A percentile compares a stretch with the other conserved stretches of the same genome.
These are phyloP conservation scores for Phoma sp. DNA, from an alignment of 2,329 filamentous ascomycete species.

Conservation along the genomic window DNA sequence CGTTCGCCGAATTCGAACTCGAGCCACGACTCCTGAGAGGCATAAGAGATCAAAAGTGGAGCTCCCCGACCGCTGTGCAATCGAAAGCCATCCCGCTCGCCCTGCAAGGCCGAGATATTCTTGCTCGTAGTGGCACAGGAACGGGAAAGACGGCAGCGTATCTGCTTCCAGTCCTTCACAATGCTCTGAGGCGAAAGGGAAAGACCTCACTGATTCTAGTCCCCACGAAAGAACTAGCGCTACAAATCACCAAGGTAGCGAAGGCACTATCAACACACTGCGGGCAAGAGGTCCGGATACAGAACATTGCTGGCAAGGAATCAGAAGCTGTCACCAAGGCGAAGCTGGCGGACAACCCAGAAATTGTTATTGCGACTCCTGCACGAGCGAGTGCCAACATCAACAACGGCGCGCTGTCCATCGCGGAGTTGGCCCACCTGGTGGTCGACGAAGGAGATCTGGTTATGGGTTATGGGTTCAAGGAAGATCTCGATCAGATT, in stretches of 20 bases:
- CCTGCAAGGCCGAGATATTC: slow-evolving; percentile 84
- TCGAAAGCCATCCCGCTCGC: slow-evolving; percentile 86
- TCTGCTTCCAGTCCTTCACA: slow-evolving; percentile 84
- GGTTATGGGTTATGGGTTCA: slow-evolving; percentile 91
- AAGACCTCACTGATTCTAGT: slow-evolving; percentile 84
- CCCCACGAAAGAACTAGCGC: slow-evolving; percentile 91
- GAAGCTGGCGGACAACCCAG: slow-evolving; percentile 82
- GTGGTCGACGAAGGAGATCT: slow-evolving; percentile 96
- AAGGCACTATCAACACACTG: slow-evolving; percentile 82
- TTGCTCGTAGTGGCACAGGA: slow-evolving; percentile 92
- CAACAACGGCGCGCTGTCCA: slow-evolving; percentile 72
- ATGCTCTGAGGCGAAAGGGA: slow-evolving; percentile 81
- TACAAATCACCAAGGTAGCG: slow-evolving; percentile 84
- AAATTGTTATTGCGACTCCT: slow-evolving; percentile 90
- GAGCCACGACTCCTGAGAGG: slow-evolving; percentile 87
- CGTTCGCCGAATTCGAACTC: slow-evolving; percentile 80
- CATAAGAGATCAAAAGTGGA: slow-evolving; percentile 82
- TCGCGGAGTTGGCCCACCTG: slow-evolving; percentile 76
- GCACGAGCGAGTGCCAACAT: slow-evolving; percentile 82
- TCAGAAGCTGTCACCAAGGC: slow-evolving; percentile 88
- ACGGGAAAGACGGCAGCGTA: slow-evolving; percentile 99
- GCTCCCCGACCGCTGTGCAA: slow-evolving; percentile 88
- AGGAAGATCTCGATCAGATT: slow-evolving; percentile 84
- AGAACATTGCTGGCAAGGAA: slow-evolving; percentile 90
- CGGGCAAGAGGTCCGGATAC: slow-evolving; percentile 79